Percentiles rank a stretch among this genome's conserved stretches.
Conservation (phyloP, 768 basidiomycete species). For the Lanmaoa pseudosensibilis region DNA sequence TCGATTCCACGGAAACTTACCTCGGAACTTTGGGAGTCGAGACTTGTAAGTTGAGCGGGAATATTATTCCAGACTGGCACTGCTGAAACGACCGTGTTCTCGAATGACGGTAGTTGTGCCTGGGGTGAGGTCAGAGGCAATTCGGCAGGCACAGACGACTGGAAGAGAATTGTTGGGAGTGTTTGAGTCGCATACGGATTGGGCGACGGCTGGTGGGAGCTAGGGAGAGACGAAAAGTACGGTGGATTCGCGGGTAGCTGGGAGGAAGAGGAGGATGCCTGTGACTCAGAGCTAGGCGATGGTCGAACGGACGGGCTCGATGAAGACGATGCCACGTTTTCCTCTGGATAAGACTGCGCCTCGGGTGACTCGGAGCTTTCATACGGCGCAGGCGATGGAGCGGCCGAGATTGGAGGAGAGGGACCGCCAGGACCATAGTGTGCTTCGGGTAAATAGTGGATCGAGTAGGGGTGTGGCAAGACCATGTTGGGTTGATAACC, state of each 20-base stretch:
- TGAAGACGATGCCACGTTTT: slow-evolving; percentile 14
- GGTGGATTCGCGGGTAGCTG: slow-evolving; percentile 5
- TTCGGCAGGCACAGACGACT: background rate
- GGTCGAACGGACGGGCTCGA: slow-evolving; percentile 8
- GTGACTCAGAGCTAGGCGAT: slow-evolving; percentile 13
- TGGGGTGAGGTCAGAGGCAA: slow-evolving; percentile 1
- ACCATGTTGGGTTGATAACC: slow-evolving; percentile 1
- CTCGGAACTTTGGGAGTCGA: slow-evolving; percentile 7
- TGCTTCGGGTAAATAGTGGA: slow-evolving; percentile 27
- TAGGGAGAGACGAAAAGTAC: slow-evolving; percentile 4
- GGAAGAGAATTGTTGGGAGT: slow-evolving; percentile 1
- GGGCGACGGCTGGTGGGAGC: slow-evolving; percentile 15
- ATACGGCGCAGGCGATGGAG: slow-evolving; percentile 43
- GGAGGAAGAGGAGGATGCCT: slow-evolving; percentile 19
- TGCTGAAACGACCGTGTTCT: background rate
- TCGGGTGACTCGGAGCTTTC: slow-evolving; percentile 11
- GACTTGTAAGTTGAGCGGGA: background rate
- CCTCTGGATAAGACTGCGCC: slow-evolving; percentile 9
- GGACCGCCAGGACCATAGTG: slow-evolving; percentile 41
- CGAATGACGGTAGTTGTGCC: background rate
- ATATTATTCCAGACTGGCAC: slow-evolving; percentile 13
- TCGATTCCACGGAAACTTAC: slow-evolving; percentile 3
- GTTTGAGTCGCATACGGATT: slow-evolving; percentile 9
- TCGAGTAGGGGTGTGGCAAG: slow-evolving; percentile 23
- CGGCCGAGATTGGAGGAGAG: slow-evolving; percentile 54